Conservation (phyloP, 2,329 filamentous ascomycete species). For the Huntiella moniliformis region DNA sequence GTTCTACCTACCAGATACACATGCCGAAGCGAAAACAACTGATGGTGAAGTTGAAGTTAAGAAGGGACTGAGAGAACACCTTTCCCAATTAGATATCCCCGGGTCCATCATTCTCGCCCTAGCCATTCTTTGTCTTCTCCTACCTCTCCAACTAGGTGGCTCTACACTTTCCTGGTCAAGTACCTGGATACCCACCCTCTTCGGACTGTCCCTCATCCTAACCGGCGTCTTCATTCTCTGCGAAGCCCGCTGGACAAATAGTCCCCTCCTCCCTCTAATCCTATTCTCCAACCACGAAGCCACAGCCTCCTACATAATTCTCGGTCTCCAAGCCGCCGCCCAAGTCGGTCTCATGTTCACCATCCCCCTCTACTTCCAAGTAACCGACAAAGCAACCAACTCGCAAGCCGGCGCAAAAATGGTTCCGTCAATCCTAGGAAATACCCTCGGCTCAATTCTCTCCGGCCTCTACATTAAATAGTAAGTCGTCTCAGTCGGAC, state of each 20-base stretch:
- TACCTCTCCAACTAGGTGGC: conserved; percentile 36
- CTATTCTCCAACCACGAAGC: conserved; percentile 33
- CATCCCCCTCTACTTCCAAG: conserved; percentile 51
- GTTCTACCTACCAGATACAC: conserved; percentile 27
- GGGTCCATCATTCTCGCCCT: conserved; percentile 38
- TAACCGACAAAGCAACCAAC: conserved; percentile 36
- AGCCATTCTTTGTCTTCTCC: conserved; percentile 37
- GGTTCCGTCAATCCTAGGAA: conserved; percentile 48
- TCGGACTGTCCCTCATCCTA: conserved; percentile 22
- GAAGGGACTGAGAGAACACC: not conserved
- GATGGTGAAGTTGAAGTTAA: too few species aligned
- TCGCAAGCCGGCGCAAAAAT: conserved; percentile 41
- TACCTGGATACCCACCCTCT: conserved; percentile 27
- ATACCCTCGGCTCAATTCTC: conserved; percentile 43
- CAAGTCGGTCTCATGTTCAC: conserved; percentile 38
- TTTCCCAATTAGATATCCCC: conserved; percentile 29
- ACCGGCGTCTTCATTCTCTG: conserved; percentile 27
- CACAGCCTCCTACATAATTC: conserved; percentile 32
- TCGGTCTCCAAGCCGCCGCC: conserved; percentile 32
- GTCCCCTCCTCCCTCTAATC: conserved; percentile 40
- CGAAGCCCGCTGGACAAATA: conserved; percentile 27
- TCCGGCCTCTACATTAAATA: conserved; percentile 37
- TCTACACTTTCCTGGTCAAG: conserved; percentile 35
- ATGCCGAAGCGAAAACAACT: too few species aligned
- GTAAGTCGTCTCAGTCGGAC: conserved; percentile 13